Conservation (phyloP, 345 rosid species). For the Viola odorata region DNA sequence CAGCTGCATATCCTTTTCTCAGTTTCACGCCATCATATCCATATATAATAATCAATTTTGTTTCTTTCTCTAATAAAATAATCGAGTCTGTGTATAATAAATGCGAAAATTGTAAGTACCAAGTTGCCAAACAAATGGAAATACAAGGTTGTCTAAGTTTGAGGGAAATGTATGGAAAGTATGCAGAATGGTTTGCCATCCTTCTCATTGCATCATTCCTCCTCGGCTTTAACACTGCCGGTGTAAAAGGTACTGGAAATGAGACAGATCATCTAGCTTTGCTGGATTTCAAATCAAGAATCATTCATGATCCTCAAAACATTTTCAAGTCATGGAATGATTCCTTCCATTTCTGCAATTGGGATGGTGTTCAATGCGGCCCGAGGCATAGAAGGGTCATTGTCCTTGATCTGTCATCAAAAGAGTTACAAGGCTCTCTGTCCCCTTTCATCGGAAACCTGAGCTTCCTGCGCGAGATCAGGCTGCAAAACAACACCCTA, state of each 20-base stretch:
- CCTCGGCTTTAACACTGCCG: no score
- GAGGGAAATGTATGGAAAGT: no score
- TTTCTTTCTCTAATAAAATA: no score
- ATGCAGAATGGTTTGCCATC: no score
- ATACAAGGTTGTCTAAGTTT: no score
- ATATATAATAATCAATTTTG: no score
- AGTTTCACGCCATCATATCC: no score
- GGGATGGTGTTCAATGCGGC: not conserved
- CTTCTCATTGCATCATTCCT: no score
- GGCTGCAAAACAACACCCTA: not conserved
- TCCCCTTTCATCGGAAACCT: constrained; percentile 8
- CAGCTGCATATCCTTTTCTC: no score
- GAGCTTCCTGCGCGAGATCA: not conserved
- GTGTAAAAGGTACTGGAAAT: not conserved
- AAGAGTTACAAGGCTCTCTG: constrained; percentile 2
- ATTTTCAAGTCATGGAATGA: not conserved
- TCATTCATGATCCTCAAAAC: constrained; percentile 1
- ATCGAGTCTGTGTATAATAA: no score
- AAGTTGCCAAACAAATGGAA: no score
- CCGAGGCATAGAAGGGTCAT: not conserved
- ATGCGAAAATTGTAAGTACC: no score
- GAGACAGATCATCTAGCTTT: not conserved
- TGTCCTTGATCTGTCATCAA: not conserved
- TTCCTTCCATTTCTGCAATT: constrained; percentile 1
- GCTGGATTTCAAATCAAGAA: not conserved